Evolutionary conservation across 2,329 filamentous ascomycete species (phyloP).

Genomic region (Fusarium oxysporum): DNA sequence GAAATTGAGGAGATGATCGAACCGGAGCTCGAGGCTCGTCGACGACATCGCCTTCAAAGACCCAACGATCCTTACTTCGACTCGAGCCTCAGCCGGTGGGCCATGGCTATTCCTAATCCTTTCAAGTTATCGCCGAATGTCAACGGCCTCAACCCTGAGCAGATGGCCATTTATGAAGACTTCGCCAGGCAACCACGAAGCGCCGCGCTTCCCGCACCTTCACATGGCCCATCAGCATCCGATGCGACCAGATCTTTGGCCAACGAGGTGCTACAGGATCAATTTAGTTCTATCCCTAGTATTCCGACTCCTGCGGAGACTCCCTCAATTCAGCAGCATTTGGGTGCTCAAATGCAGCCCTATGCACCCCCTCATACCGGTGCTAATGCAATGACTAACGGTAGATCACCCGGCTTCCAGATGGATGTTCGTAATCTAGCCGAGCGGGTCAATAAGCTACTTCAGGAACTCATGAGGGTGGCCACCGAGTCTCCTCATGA

Average conservation of each 20-base stretch:
- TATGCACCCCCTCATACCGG: constrained; percentile 66
- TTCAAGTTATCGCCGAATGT: constrained; percentile 82
- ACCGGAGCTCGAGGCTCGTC: constrained; percentile 79
- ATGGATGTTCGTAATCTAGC: constrained; percentile 65
- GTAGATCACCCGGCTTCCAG: constrained; percentile 60
- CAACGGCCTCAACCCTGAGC: constrained; percentile 84
- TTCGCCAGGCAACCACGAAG: constrained; percentile 88
- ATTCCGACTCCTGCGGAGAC: constrained; percentile 71
- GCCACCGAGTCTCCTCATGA: constrained; percentile 66
- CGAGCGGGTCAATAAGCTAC: constrained; percentile 68
- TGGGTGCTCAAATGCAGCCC: constrained; percentile 64
- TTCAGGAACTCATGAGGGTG: constrained; percentile 67
- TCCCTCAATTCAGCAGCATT: constrained; percentile 62
- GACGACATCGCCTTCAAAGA: constrained; percentile 78
- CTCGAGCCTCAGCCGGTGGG: constrained; percentile 86
- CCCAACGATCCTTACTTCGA: constrained; percentile 89
- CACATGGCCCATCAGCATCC: constrained; percentile 68
- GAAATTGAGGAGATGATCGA: constrained; percentile 97
- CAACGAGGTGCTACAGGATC: constrained; percentile 73
- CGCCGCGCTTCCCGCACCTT: constrained; percentile 63
- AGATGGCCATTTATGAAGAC: constrained; percentile 96
- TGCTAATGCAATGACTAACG: constrained; percentile 57
- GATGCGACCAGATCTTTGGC: constrained; percentile 71
- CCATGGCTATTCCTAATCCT: constrained; percentile 91
- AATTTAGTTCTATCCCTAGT: constrained; percentile 67